Percentiles rank a stretch among this genome's conserved stretches.
Evolutionary conservation across 83 land plant species (phyloP).

Genomic region (Picea mariana): DNA sequence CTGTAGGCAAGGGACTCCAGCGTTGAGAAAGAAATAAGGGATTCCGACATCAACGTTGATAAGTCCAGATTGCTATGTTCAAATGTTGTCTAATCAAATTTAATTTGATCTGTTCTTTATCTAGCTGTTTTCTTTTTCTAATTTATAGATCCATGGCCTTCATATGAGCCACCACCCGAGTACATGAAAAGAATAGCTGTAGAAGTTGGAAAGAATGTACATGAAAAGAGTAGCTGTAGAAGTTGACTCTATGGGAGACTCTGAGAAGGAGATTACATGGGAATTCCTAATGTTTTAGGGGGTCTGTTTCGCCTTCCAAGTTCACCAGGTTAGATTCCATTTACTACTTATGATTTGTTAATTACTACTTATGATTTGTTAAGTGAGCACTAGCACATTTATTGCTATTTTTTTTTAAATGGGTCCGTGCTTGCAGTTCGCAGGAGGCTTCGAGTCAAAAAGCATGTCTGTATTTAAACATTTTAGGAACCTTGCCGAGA

Average conservation of each 20-base stretch:
- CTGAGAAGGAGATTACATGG: constrained; percentile 26
- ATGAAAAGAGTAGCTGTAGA: constrained; percentile 48
- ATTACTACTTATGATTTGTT: constrained; percentile 7
- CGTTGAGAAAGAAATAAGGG: too few species aligned
- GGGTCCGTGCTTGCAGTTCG: neutral
- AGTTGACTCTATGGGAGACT: constrained; percentile 18
- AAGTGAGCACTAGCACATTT: neutral
- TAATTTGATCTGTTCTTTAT: too few species aligned
- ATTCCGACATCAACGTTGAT: too few species aligned
- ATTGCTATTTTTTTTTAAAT: neutral
- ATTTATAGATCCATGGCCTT: too few species aligned
- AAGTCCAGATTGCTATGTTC: too few species aligned
- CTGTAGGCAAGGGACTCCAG: too few species aligned
- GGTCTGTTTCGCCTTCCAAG: constrained; percentile 67
- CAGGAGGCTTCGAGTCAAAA: constrained; percentile 9
- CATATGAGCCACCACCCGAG: too few species aligned
- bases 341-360: too few species aligned
- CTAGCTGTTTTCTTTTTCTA: too few species aligned
- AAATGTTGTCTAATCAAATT: too few species aligned
- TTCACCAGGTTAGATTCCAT: constrained; percentile 52
- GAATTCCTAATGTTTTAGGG: constrained; percentile 47
- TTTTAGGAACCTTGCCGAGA: constrained; percentile 9
- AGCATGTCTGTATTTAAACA: constrained; percentile 17
- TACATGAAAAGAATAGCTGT: too few species aligned
- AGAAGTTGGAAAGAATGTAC: constrained; percentile 49